Base-by-base conservation (phyloP, 331 rosid species). In the Prunus yedoensis region DNA sequence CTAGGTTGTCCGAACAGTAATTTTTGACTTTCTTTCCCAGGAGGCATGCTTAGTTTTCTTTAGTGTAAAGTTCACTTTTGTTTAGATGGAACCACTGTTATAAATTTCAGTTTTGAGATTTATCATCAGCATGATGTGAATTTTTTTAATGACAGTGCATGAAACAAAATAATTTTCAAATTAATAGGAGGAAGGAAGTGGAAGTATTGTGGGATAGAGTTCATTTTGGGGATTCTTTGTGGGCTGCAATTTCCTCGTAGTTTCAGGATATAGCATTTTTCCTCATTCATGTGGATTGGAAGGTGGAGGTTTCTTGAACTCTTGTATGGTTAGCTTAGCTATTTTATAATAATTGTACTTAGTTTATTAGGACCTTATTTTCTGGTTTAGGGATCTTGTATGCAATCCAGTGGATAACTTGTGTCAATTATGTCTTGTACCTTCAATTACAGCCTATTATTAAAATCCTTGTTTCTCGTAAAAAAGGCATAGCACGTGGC, bases 201-300 rank as follows among this genome's bases (percentile, higher is more conserved):
- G 72, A 47, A 47, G 57, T 57, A 46, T 47, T 47, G 21, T 68
- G 20, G 41, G 70, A n/a, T 65, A 38, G 47, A 64, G 57, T 47
- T 46, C 20, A 1, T 46, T 25, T 47, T 23, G 25, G 41, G 70
- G 72, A 18, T 66, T 66, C 71, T 20, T 43, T 12, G 2, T 21
- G 32, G 53, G 18, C 27, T 66, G n/a, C n/a, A 66, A 25, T 66
- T 41, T 66, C 28, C 41, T 27, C 8, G 20, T 56, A 15, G 13
- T 46, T 68, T 68, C 3, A 15, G 14, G 41, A 68, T 68, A 46
- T 68, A 47, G 20, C 35, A 45, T 17, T 67, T 67, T 50, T 23
- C 25, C 72, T 47, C 8, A 25, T 45, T 66, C 50, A 21, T 43
- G 71, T 17, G 41, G 70, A 47, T 47, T 45, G 21, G 14, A 14